phyloP scores from a whole-genome alignment of 176 grass and related monocot species.

The Hordeum marinum region DNA sequence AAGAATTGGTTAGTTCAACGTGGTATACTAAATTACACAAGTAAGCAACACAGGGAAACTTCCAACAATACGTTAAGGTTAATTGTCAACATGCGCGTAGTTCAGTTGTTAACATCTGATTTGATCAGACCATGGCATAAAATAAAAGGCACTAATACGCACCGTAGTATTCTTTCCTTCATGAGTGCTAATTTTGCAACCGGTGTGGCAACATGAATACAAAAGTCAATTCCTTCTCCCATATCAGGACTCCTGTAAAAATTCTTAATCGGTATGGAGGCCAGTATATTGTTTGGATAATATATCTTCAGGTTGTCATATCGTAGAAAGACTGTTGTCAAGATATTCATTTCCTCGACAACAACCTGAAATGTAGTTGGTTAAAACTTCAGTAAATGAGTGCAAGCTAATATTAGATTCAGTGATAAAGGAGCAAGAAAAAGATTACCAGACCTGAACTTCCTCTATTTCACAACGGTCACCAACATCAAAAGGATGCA shows the following conservation, averaged over 20 bases:
- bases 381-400: neutral
- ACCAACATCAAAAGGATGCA: neutral
- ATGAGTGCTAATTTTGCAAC: too few relatives aligned
- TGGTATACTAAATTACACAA: too few relatives aligned
- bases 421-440: neutral
- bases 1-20: too few relatives aligned
- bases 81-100: too few relatives aligned
- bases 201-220: too few relatives aligned
- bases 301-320: neutral
- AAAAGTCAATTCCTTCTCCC: too few relatives aligned
- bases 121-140: too few relatives aligned
- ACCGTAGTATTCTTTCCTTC: too few relatives aligned
- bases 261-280: neutral
- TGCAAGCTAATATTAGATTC: neutral
- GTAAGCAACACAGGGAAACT: neutral
- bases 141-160: too few relatives aligned
- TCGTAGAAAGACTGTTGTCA: neutral
- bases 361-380: neutral
- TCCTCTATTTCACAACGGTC: neutral
- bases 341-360: neutral
- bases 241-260: neutral
- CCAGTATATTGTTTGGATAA: neutral
- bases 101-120: too few relatives aligned
- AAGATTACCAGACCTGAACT: neutral
- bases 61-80: too few relatives aligned